Conservation (phyloP, 1,284 basidiomycete species). For the Flammula alnicola region DNA sequence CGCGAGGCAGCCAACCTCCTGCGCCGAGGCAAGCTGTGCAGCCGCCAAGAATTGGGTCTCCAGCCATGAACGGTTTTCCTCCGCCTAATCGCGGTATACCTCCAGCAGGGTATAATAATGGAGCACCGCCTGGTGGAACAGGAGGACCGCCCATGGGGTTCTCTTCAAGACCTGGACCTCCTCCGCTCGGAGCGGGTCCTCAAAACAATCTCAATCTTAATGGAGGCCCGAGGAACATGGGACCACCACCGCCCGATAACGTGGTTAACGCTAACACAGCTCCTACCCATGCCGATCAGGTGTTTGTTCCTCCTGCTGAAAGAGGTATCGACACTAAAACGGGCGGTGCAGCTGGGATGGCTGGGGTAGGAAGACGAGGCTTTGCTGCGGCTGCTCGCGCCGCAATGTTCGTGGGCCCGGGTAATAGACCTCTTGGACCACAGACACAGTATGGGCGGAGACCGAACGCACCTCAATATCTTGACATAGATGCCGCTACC, state of each 20-base stretch:
- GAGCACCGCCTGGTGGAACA: neutral
- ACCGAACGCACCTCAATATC: constrained; percentile 51
- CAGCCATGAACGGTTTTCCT: constrained; percentile 1
- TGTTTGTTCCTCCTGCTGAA: constrained; percentile 30
- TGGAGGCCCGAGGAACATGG: constrained; percentile 12
- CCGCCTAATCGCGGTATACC: neutral
- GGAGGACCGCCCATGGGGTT: neutral
- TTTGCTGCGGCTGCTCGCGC: constrained; percentile 81
- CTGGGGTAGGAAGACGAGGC: constrained; percentile 84
- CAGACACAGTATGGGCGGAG: constrained; percentile 29
- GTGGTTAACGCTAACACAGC: neutral
- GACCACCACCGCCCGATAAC: neutral
- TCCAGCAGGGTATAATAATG: neutral
- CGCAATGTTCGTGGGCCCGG: constrained; percentile 54
- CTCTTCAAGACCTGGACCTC: constrained; percentile 16
- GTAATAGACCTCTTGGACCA: constrained; percentile 15
- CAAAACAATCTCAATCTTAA: constrained; percentile 1
- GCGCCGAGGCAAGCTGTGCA: neutral
- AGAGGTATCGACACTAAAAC: constrained; percentile 66
- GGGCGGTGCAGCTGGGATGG: constrained; percentile 87
- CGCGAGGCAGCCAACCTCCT: neutral
- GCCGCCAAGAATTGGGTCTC: constrained; percentile 2
- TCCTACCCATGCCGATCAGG: constrained; percentile 14
- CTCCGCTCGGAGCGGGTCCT: constrained; percentile 8
- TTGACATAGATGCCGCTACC: constrained; percentile 53